phyloP scores from a whole-genome alignment of 108 stramenopile genomes.

The Cyclotella cryptica region DNA sequence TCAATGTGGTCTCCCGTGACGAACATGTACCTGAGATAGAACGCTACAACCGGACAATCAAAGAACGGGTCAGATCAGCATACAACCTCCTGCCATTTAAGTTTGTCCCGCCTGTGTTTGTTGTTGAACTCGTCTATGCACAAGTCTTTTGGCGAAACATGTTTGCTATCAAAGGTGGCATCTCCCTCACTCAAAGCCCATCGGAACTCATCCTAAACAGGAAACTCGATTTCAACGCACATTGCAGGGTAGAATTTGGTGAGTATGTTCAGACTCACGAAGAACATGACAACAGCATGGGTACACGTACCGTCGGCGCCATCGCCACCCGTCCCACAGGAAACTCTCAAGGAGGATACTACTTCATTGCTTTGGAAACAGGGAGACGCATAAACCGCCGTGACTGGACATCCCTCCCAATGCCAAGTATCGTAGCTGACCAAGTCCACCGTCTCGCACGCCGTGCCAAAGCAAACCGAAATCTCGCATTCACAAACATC shows the following conservation, averaged over 20 bases:
- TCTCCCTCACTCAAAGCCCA: slow-evolving; percentile 38
- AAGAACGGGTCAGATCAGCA: no score
- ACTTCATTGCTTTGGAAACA: neutral
- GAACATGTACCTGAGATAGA: no score
- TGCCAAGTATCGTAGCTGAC: neutral
- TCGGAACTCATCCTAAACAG: slow-evolving; percentile 21
- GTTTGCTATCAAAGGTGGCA: slow-evolving; percentile 16
- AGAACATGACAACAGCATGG: slow-evolving; percentile 15
- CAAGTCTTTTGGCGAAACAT: slow-evolving; percentile 38
- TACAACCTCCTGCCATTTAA: no score
- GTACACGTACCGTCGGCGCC: neutral
- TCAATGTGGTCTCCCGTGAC: no score
- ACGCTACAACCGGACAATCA: no score
- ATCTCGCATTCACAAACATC: neutral
- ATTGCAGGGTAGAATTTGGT: slow-evolving; percentile 45
- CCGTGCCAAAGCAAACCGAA: neutral
- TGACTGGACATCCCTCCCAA: neutral
- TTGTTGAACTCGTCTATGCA: no score
- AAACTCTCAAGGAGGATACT: neutral
- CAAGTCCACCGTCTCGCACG: neutral
- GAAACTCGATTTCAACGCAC: slow-evolving; percentile 3
- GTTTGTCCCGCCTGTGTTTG: no score
- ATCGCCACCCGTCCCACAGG: neutral
- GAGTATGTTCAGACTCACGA: slow-evolving; percentile 58
- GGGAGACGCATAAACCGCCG: neutral